Evolutionary conservation across 257 asterid species (phyloP).

Genomic region (Striga asiatica): DNA sequence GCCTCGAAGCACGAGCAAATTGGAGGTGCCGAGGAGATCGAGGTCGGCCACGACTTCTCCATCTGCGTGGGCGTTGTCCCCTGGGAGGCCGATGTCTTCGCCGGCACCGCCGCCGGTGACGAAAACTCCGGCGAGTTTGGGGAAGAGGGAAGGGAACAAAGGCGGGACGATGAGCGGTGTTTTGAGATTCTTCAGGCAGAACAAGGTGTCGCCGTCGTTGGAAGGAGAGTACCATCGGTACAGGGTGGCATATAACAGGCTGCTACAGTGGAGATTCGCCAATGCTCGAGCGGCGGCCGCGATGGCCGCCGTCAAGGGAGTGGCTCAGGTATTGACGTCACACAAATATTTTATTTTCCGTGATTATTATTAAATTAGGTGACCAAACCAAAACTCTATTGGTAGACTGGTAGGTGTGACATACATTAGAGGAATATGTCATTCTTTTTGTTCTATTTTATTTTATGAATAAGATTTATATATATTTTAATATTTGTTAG

Average conservation of each 20-base stretch:
- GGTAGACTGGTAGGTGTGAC: no score
- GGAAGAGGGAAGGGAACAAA: slow-evolving; percentile 23
- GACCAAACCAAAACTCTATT: no score
- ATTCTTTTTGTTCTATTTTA: no score
- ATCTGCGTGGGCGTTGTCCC: slow-evolving; percentile 82
- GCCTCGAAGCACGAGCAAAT: slow-evolving; percentile 26
- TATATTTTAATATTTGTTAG: no score
- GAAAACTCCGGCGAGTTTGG: slow-evolving; percentile 25
- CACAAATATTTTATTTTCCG: no score
- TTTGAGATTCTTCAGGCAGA: slow-evolving; percentile 43
- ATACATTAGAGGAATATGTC: no score
- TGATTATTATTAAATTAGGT: no score
- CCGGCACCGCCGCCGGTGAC: slow-evolving; percentile 20
- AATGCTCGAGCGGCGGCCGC: slow-evolving; percentile 62
- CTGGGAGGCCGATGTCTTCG: slow-evolving; percentile 38
- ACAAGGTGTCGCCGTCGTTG: slow-evolving; percentile 30
- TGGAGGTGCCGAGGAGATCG: slow-evolving; percentile 32
- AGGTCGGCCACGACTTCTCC: slow-evolving; percentile 48
- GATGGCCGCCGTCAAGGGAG: slow-evolving; percentile 28
- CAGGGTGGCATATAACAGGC: slow-evolving; percentile 41
- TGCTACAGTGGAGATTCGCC: slow-evolving; percentile 76
- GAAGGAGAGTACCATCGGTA: slow-evolving; percentile 57
- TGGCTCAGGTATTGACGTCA: slow-evolving; percentile 58
- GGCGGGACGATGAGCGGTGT: slow-evolving; percentile 33
- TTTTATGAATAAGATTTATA: no score